Conservation (phyloP, 2,329 filamentous ascomycete species). For the Fusarium continuum region DNA sequence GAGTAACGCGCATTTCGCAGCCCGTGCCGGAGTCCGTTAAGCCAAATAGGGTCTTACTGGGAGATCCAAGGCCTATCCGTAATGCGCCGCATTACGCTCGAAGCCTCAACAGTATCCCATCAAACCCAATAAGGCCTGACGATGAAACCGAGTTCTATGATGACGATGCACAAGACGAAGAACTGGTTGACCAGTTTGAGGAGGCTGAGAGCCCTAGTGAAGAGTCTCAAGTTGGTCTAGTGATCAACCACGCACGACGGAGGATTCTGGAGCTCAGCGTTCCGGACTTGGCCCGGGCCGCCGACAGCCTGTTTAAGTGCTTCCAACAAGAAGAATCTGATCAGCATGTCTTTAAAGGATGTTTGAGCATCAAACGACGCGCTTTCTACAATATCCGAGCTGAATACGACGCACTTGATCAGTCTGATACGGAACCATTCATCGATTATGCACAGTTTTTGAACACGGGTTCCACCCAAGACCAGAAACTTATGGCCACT, state of each 20-base stretch:
- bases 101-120: constrained; percentile 32
- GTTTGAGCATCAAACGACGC: constrained; percentile 41
- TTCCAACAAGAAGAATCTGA: constrained; percentile 26
- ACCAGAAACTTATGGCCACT: not conserved
- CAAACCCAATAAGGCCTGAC: constrained; percentile 27
- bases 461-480: not conserved
- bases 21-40: not conserved
- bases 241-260: constrained; percentile 26
- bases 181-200: constrained; percentile 9
- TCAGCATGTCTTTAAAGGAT: constrained; percentile 33
- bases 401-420: constrained; percentile 37
- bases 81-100: constrained; percentile 32
- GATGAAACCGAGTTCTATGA: constrained; percentile 38
- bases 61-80: constrained; percentile 33
- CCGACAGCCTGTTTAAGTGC: constrained; percentile 43
- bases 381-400: constrained; percentile 41
- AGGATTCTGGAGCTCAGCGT: constrained; percentile 41
- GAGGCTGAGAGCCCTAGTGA: not conserved
- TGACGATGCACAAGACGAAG: constrained; percentile 1
- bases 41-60: constrained; percentile 10
- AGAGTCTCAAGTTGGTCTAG: not conserved
- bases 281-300: constrained; percentile 41
- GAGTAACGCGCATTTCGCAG: not conserved
- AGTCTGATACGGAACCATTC: constrained; percentile 32
- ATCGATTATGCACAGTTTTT: constrained; percentile 42